Conservation (phyloP, 805 yeast species). For the Myxozyma vanderwaltii region DNA sequence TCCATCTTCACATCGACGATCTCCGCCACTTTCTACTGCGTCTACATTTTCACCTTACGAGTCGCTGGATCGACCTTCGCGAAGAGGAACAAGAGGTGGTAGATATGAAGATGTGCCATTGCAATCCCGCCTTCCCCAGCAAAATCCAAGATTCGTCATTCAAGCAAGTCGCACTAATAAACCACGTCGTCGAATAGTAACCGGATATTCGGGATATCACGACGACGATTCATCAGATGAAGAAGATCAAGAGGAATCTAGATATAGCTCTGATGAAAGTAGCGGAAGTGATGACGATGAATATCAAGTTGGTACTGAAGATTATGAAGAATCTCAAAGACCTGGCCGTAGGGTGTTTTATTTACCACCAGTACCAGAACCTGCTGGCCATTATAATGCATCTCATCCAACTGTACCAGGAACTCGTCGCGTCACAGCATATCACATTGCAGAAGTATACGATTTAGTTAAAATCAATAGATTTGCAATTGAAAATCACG, state of each 20-base stretch:
- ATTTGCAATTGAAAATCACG: conserved; percentile 70
- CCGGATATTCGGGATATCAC: conserved; percentile 3
- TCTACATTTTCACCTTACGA: conserved; percentile 11
- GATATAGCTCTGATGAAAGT: background rate
- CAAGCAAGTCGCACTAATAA: background rate
- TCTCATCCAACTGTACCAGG: background rate
- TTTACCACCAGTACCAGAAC: conserved; percentile 5
- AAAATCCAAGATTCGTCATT: conserved; percentile 16
- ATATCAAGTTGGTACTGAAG: background rate
- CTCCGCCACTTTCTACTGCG: conserved; percentile 31
- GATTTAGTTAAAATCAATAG: conserved; percentile 62
- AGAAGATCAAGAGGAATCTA: background rate
- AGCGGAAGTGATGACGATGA: background rate
- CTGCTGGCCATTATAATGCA: conserved; percentile 1
- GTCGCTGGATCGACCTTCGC: background rate
- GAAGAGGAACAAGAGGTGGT: background rate
- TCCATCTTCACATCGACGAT: conserved; percentile 72
- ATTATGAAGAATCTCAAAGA: conserved; percentile 4
- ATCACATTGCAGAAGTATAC: conserved; percentile 82
- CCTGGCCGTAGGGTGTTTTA: conserved; percentile 9
- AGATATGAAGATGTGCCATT: conserved; percentile 15
- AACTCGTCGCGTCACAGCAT: conserved; percentile 75
- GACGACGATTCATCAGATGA: conserved; percentile 3
- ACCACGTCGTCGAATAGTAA: background rate
- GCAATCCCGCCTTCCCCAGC: conserved; percentile 1